These are phyloP conservation scores for Choanephora cucurbitarum DNA, from an alignment of 371 early-diverging fungal genomes.

Conservation along the genomic window DNA sequence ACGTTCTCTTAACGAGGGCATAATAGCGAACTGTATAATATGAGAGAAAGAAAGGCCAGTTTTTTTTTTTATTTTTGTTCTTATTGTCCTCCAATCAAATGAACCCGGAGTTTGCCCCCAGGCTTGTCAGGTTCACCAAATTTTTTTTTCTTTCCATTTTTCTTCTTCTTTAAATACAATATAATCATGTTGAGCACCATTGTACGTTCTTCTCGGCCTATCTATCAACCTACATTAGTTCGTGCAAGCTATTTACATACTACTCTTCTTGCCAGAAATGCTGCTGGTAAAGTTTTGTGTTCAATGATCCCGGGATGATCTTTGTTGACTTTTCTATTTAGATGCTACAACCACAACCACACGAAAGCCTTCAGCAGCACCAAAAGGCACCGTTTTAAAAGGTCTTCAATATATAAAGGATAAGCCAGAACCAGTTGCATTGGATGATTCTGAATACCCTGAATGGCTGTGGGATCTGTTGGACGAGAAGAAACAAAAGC, in stretches of 20 bases:
- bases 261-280: constrained; percentile 12
- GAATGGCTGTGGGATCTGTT: constrained; percentile 91
- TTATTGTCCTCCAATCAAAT: too few species aligned
- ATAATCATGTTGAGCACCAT: constrained; percentile 14
- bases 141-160: not conserved
- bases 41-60: not conserved
- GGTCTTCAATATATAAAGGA: constrained; percentile 84
- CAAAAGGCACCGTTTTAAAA: constrained; percentile 81
- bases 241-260: constrained; percentile 19
- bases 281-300: constrained; percentile 11
- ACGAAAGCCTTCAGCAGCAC: constrained; percentile 45
- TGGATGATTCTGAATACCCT: constrained; percentile 86
- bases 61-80: not conserved
- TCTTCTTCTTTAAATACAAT: not conserved
- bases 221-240: constrained; percentile 10
- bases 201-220: constrained; percentile 15
- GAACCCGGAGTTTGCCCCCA: too few species aligned
- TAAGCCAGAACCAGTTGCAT: constrained; percentile 85
- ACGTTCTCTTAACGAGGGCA: constrained; percentile 18
- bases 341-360: constrained; percentile 6
- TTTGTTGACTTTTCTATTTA: not conserved
- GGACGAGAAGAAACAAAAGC: constrained; percentile 62
- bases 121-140: not conserved
- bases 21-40: too few species aligned
- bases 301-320: constrained; percentile 5